Evolutionary conservation across 148 eudicot species (phyloP), one percentile per base, ranked within the genome.

Genomic region (Limonium bicolor): DNA sequence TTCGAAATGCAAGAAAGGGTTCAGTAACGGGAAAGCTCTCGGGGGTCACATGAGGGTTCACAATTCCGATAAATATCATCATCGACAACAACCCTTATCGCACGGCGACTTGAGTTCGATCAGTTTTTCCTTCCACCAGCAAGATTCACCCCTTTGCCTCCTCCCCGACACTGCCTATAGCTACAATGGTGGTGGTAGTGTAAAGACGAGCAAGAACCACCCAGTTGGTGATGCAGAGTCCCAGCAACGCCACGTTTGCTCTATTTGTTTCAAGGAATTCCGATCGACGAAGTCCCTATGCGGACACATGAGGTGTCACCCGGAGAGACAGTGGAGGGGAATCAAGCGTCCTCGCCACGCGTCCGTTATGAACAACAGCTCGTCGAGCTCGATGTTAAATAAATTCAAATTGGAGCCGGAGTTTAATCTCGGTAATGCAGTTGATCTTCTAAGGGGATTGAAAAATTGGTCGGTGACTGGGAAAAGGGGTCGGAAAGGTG

Each of bases 241-340:
- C n/a, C n/a, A n/a, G n/a, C n/a, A n/a, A n/a, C n/a, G 27, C 27
- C 2, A 15, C n/a, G 16, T 44, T 39, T 37, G 24, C 5, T 1
- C 13, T 4, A 6, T 51, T 30, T 63, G 68, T 16, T 1, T 2
- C 0, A 76, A 67, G 50, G 41, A 7, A 5, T 80, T 80, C 5
- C 63, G 50, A 0, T 53, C 77, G 1, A 3, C 34, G 22, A 76
- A 71, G 36, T 58, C 92, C 0, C 50, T 81, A 46, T 66, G 14
- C 27, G 92, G 92, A 14, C 92, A 81, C 50, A 68, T 81, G 85
- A 70, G 85, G 60, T 65, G 69, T 39, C 85, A 81, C 36, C 81
- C 78, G 0, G 68, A 70, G 0, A 61, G 78, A 6, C 36, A 21
- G 0, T 65, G 56, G 44, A 53, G 81, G 7, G 84, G 84, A 6